Evolutionary conservation across 2,329 filamentous ascomycete species (phyloP).

Genomic region (Alternaria atra): DNA sequence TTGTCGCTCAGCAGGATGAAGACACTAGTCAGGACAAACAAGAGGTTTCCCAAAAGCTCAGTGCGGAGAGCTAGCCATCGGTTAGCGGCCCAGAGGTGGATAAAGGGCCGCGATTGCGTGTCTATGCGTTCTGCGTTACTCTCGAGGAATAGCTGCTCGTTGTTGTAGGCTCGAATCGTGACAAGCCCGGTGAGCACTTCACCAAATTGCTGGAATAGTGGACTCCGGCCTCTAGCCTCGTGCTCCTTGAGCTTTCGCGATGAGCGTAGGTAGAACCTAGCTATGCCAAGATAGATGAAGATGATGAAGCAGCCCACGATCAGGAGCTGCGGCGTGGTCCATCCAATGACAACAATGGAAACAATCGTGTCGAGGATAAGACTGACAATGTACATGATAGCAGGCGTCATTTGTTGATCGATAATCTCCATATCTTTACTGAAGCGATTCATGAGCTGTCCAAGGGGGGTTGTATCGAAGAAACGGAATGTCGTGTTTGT

Average conservation of each 20-base stretch:
- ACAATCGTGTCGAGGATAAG: background rate
- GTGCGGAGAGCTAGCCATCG: conserved; percentile 3
- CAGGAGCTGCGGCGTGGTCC: background rate
- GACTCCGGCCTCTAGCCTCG: conserved; percentile 1
- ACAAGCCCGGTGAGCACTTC: background rate
- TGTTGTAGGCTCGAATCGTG: conserved; percentile 3
- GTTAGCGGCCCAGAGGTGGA: background rate
- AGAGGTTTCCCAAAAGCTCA: conserved; percentile 1
- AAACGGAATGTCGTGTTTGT: background rate
- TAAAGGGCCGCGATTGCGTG: background rate
- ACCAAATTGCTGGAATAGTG: conserved; percentile 3
- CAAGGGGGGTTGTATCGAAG: background rate
- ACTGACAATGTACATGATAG: background rate
- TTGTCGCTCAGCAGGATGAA: conserved; percentile 2
- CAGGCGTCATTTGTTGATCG: conserved; percentile 1
- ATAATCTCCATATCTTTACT: conserved; percentile 4
- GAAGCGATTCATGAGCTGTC: conserved; percentile 1
- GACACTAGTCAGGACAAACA: conserved; percentile 5
- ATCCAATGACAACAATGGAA: background rate
- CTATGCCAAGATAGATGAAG: background rate
- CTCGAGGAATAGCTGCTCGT: background rate
- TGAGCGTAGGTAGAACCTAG: background rate
- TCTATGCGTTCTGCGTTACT: conserved; percentile 3
- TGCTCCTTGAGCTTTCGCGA: conserved; percentile 3
- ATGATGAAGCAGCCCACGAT: background rate